A percentile compares a stretch with the other conserved stretches of the same genome.
phyloP scores from a whole-genome alignment of 306 rosid species.

The Elaeagnus macrophylla region DNA sequence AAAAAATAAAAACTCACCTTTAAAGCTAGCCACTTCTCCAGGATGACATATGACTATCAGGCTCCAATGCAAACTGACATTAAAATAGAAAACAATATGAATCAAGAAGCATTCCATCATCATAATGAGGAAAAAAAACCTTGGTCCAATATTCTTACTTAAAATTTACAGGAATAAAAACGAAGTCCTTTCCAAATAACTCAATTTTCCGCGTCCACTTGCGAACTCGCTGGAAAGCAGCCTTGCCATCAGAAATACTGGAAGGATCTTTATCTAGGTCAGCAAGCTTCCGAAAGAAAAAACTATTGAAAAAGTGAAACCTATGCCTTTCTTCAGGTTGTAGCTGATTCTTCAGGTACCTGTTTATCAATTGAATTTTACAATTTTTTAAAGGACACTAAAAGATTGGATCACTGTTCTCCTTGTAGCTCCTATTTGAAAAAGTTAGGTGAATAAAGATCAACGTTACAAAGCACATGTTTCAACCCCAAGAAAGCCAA shows the following conservation, averaged over 20 bases:
- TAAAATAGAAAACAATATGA: constrained; percentile 13
- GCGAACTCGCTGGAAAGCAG: constrained; percentile 52
- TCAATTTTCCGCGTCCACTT: constrained; percentile 70
- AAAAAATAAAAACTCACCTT: constrained; percentile 32
- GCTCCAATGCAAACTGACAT: constrained; percentile 68
- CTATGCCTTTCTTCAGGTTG: constrained; percentile 28
- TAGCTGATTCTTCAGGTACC: constrained; percentile 51
- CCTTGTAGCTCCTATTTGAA: no score
- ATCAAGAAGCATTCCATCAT: constrained; percentile 4
- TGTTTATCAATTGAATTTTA: constrained; percentile 6
- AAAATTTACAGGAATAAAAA: constrained; percentile 59
- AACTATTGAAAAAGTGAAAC: constrained; percentile 67
- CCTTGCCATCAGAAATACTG: constrained; percentile 47
- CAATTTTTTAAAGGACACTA: neutral
- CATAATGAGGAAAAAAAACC: neutral
- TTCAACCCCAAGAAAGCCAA: no score
- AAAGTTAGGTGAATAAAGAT: no score
- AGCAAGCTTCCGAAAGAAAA: constrained; percentile 77
- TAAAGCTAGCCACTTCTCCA: constrained; percentile 37
- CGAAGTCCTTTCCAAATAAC: constrained; percentile 54
- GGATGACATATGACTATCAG: constrained; percentile 67
- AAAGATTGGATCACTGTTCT: no score
- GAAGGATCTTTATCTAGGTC: constrained; percentile 61
- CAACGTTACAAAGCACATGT: no score
- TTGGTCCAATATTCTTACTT: constrained; percentile 30